phyloP scores from a whole-genome alignment of 108 stramenopile genomes.

The Nitzschia sp. region DNA sequence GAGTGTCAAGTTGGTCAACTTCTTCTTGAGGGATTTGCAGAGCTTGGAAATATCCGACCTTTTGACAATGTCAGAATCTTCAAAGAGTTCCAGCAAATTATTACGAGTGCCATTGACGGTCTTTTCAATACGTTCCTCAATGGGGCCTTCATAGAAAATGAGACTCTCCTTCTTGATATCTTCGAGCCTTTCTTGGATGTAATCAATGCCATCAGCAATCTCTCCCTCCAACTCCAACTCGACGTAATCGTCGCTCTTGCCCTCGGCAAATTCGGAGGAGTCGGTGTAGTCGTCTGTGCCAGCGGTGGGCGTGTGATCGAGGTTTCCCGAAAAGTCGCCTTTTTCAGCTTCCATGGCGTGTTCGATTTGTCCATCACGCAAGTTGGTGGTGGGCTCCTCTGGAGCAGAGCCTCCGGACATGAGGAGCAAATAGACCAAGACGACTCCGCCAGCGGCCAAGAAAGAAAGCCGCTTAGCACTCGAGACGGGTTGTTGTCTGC shows the following conservation, averaged over 20 bases:
- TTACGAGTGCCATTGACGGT: conserved; percentile 2
- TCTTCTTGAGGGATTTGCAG: neutral
- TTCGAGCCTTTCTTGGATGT: neutral
- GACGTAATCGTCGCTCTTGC: neutral
- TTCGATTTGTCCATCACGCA: conserved; percentile 14
- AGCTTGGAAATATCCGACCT: neutral
- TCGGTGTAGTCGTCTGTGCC: neutral
- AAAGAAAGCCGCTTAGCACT: conserved; percentile 7
- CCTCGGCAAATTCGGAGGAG: neutral
- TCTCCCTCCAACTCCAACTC: neutral
- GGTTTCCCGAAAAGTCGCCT: neutral
- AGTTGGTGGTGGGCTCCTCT: too few species aligned
- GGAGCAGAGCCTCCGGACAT: conserved; percentile 6
- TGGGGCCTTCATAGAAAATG: neutral
- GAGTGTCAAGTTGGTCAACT: neutral
- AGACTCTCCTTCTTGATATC: neutral
- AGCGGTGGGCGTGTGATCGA: neutral
- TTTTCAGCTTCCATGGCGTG: neutral
- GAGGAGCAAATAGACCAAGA: conserved; percentile 8
- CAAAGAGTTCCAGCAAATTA: neutral
- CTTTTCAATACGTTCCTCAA: neutral
- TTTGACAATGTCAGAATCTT: conserved; percentile 7
- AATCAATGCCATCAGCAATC: neutral
- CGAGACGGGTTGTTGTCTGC: neutral
- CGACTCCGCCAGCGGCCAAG: conserved; percentile 16